Evolutionary conservation across 371 early-diverging fungal genomes (phyloP).

Genomic region (Mucor racemosus): DNA sequence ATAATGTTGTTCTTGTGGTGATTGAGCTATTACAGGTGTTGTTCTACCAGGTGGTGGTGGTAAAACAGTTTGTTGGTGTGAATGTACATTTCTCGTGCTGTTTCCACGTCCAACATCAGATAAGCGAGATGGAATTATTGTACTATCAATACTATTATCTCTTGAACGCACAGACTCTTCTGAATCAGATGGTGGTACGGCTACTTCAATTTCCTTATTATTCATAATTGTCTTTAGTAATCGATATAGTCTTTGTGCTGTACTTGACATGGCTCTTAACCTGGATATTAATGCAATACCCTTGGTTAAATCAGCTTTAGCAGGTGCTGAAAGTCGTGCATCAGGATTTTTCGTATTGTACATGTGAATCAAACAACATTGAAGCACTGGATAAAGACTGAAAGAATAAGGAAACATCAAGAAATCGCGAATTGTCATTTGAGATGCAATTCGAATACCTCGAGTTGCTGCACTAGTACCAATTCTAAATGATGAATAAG

Average conservation of each 20-base stretch:
- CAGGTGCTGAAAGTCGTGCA: constrained; percentile 36
- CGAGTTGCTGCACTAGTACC: constrained; percentile 52
- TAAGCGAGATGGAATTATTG: constrained; percentile 15
- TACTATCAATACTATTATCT: constrained; percentile 12
- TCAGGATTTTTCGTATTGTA: constrained; percentile 50
- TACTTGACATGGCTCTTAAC: constrained; percentile 38
- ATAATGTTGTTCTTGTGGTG: constrained; percentile 20
- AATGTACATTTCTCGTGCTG: neutral
- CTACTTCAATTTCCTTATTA: constrained; percentile 42
- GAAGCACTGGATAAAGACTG: constrained; percentile 49
- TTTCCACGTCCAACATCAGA: constrained; percentile 36
- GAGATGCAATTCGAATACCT: constrained; percentile 45
- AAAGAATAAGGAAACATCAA: constrained; percentile 53
- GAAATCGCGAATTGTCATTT: constrained; percentile 42
- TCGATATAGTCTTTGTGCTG: constrained; percentile 35
- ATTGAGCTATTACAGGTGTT: neutral
- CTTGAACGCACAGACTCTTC: constrained; percentile 14
- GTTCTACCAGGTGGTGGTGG: neutral
- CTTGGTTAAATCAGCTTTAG: constrained; percentile 42
- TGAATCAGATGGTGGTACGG: constrained; percentile 17
- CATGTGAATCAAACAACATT: constrained; percentile 52
- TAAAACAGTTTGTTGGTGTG: neutral
- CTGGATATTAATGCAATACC: constrained; percentile 38
- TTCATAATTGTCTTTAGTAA: constrained; percentile 42
- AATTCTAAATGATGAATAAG: constrained; percentile 49